Evolutionary conservation across 192 early-diverging fungal species (phyloP), one percentile per base, ranked within the genome.

Genomic region (Coemansia sp.): DNA sequence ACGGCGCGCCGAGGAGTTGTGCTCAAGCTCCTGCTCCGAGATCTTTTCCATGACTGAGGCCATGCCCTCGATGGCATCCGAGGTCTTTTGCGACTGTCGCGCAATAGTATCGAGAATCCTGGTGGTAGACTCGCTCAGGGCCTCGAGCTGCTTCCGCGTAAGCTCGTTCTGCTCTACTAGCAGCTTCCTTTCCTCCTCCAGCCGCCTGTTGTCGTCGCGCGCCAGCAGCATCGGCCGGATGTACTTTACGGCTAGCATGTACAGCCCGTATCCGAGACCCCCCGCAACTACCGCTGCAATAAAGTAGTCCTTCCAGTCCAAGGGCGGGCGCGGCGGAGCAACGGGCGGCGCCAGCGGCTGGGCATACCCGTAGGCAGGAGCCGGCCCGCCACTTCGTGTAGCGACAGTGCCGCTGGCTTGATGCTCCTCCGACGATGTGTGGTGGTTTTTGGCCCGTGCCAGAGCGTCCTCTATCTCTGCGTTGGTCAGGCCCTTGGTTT

Each of bases 231-330:
- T 59, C 49, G 71, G 76, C 61, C 25, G 46, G 46, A 78, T 45
- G 53, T 79, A 77, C 59, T 73, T 71, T 58, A 93, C 91, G 6
- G 85, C 87, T 22, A 83, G 62, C 64, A 83, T 67, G 91, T 89
- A 93, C 38, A 93, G 78, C n/a, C 91, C 93, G 76, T 95, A 97
- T n/a, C 92, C 90, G 31, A 94, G 86, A 10, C 95, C 96, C 59
- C 90, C 93, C 15, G 90, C 89, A 12, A 94, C 88, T 15, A 95
- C 89, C 15, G 93, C 87, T 6, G 90, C 95, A 46, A 99, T 90
- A 74, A 94, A 90, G 67, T 93, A 89, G 75, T 99, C 97, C 64
- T 95, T 90, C 97, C 97, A 99, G 67, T 92, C 92, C 51, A 90
- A 86, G n/a, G 69, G 77, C 5, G 87, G 82, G 64, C 87, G 78